Evolutionary conservation across 108 stramenopile genomes (phyloP), one percentile per base, ranked within the genome.

Genomic region (Mayamaea pseudoterrestris): DNA sequence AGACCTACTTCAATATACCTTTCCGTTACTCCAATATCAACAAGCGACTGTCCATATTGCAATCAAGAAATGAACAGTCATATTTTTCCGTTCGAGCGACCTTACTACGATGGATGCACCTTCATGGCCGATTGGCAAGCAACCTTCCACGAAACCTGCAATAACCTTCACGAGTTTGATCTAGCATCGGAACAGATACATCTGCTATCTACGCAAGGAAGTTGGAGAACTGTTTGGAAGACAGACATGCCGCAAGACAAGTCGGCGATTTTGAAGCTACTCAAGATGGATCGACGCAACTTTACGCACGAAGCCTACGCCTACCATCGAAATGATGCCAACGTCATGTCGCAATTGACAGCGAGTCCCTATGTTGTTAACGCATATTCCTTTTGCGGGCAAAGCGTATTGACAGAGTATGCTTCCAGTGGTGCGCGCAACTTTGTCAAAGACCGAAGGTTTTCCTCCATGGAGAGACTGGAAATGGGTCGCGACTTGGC

Each of bases 341-440:
- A 73, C 1, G 72, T 69, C 36, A 80, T 81, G 84, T 79, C 80
- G 49, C 73, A 58, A 6, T 54, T 86, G 30, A 66, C 79, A 17
- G 53, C 66, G 6, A 60, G 44, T 27, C 63, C 61, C 1, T 76
- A 58, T 34, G 55, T 86, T 4, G 65, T 81, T 45, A 44, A 60
- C 12, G 40, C 58, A 16, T 63, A 71, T 56, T 77, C 63, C 8
- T 86, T 76, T 56, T 86, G 84, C 54, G 84, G 73, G 13, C 63
- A 71, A 31, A 76, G 76, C 3, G 71, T 69, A 1, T 12, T 81
- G 13, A 77, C 76, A 17, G 65, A 68, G 31, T 55, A 37, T 27
- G 76, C 71, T 1, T 4, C 31, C 35, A 26, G 67, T 51, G 22
- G 52, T 47, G 67, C 57, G 18, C 59, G 59, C 0, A 51, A 54